A percentile compares a stretch with the other conserved stretches of the same genome.
These are phyloP conservation scores for Alloascoidea hylecoeti DNA, from an alignment of 805 yeast genomes.

Conservation along the genomic window DNA sequence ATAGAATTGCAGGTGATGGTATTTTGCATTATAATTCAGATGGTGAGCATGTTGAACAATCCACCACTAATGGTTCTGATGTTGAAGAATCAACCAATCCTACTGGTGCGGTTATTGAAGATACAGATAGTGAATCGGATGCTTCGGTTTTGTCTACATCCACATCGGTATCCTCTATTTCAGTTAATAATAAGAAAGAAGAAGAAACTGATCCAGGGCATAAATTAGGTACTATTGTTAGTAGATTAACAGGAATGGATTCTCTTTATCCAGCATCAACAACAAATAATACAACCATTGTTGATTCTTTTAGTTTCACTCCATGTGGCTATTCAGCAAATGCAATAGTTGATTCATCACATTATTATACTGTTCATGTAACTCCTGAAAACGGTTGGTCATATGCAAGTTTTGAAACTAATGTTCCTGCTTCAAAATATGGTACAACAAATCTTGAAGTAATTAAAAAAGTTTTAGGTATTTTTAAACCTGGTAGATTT, in stretches of 20 bases:
- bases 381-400: conserved; percentile 94
- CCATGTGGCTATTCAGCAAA: conserved; percentile 96
- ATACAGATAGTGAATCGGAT: conserved; percentile 17
- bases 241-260: conserved; percentile 49
- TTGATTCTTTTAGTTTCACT: conserved; percentile 80
- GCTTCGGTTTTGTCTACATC: conserved; percentile 9
- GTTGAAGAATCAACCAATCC: conserved; percentile 17
- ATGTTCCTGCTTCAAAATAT: conserved; percentile 36
- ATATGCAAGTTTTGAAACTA: conserved; percentile 91
- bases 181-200: conserved; percentile 33
- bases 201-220: conserved; percentile 74
- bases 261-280: conserved; percentile 28
- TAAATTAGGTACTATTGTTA: conserved; percentile 54
- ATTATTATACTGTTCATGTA: conserved; percentile 76
- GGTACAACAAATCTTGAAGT: conserved; percentile 36
- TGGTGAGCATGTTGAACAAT: conserved; percentile 9
- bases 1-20: conserved; percentile 20
- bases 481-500: conserved; percentile 68
- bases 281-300: conserved; percentile 19
- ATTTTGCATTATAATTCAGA: background rate
- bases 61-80: too few relatives aligned
- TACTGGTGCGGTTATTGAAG: conserved; percentile 12
- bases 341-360: conserved; percentile 47
- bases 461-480: conserved; percentile 38
- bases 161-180: conserved; percentile 14